Percentiles rank a stretch among this genome's conserved stretches.
phyloP scores from a whole-genome alignment of 140 eudicot species.

The Flaveria floridana region DNA sequence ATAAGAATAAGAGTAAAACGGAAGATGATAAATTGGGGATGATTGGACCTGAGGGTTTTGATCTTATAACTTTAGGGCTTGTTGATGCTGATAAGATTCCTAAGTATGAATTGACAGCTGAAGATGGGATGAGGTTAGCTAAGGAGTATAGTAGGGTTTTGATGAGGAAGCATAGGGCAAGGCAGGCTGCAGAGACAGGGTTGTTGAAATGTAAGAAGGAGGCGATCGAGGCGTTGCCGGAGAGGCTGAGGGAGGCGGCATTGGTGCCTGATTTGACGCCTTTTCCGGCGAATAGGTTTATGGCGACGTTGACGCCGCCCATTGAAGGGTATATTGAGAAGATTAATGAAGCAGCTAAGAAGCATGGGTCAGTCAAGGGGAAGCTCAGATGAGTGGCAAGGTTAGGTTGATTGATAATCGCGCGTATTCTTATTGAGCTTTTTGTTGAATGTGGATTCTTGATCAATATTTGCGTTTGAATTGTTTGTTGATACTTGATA shows the following conservation, averaged over 20 bases:
- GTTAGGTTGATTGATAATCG: constrained; percentile 11
- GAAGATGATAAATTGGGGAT: constrained; percentile 23
- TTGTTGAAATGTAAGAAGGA: constrained; percentile 73
- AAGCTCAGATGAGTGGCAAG: constrained; percentile 65
- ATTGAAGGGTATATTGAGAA: constrained; percentile 88
- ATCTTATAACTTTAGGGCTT: constrained; percentile 61
- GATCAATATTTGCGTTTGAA: neutral
- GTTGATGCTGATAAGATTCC: constrained; percentile 83
- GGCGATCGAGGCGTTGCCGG: constrained; percentile 90
- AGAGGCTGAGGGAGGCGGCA: constrained; percentile 66
- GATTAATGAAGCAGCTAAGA: constrained; percentile 71
- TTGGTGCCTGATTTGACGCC: constrained; percentile 75
- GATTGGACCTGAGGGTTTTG: constrained; percentile 74
- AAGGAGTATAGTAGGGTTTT: constrained; percentile 88
- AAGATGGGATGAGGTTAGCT: constrained; percentile 81
- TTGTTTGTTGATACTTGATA: neutral
- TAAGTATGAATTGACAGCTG: constrained; percentile 68
- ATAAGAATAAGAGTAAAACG: constrained; percentile 16
- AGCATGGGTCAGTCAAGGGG: constrained; percentile 47
- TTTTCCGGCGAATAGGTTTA: constrained; percentile 70
- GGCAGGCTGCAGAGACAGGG: constrained; percentile 77
- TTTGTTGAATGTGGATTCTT: constrained; percentile 21
- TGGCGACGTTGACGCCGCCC: constrained; percentile 89
- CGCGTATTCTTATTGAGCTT: neutral
- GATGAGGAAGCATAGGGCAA: constrained; percentile 85